Evolutionary conservation across 1,284 basidiomycete species (phyloP), one percentile per base, ranked within the genome.

Genomic region (Cystobasidium sp.): DNA sequence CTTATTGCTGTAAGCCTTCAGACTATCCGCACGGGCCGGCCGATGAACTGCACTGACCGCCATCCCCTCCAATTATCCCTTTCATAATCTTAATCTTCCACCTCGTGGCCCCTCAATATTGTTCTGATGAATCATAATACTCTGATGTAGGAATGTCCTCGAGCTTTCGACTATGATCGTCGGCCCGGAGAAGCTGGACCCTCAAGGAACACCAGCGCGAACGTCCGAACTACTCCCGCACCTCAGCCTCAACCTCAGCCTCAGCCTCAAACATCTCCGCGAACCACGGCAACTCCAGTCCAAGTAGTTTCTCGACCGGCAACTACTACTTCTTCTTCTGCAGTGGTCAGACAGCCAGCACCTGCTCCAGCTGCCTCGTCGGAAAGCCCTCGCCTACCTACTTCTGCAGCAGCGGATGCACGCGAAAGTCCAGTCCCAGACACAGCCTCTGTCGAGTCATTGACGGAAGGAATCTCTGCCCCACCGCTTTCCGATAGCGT

Each of bases 131-230:
- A 14, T 49, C 46, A 6, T 12, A 14, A 49, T 49, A n/a, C 46
- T 49, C 46, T 49, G 14, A n/a, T 49, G 6, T n/a, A 59, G 56
- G 16, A 41, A 59, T 59, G 56, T 20, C 56, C 56, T 9, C 39
- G 39, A n/a, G 56, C 56, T 7, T 59, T 59, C n/a, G 39, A 41
- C 14, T 14, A 59, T 39, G n/a, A 59, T 59, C 31, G 56, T 6
- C 6, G 9, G 8, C 31, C 56, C 6, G 56, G 31, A 7, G 61
- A 46, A 20, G n/a, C 7, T 18, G 20, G 24, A 16, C 39, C 44
- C 6, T 12, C 16, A 41, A 31, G 31, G 31, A 31, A 31, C 31
- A 31, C 31, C 31, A 31, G 31, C 31, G 31, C 31, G 31, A 31
- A 31, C 31, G 31, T 31, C 31, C 61, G 61, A 6, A 47, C 61